Conservation (phyloP, 2,329 filamentous ascomycete species). For the Exophiala mesophila region DNA sequence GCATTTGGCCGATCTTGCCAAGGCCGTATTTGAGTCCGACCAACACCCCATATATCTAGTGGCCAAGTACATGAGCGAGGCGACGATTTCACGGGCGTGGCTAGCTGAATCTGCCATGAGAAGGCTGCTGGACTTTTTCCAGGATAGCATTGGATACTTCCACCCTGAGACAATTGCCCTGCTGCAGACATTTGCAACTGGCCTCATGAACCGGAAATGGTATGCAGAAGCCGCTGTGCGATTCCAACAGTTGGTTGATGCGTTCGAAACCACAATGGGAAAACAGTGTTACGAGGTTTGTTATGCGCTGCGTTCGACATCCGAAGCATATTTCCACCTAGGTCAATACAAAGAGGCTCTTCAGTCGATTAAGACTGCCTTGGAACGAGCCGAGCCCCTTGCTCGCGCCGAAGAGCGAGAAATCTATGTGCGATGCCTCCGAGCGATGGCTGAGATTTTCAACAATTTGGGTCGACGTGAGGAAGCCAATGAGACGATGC, state of each 20-base stretch:
- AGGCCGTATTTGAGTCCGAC: slow-evolving; percentile 21
- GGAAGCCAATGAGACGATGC: slow-evolving; percentile 25
- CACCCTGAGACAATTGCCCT: slow-evolving; percentile 26
- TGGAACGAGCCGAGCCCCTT: slow-evolving; percentile 21
- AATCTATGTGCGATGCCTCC: slow-evolving; percentile 26
- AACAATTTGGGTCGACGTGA: slow-evolving; percentile 20
- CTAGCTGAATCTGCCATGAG: slow-evolving; percentile 23
- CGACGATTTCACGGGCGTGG: slow-evolving; percentile 20
- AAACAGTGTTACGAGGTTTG: slow-evolving; percentile 25
- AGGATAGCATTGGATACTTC: slow-evolving; percentile 28
- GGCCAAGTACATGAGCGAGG: slow-evolving; percentile 19
- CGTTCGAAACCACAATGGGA: slow-evolving; percentile 23
- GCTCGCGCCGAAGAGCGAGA: slow-evolving; percentile 24
- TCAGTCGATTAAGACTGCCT: slow-evolving; percentile 22
- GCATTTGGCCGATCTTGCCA: slow-evolving; percentile 23
- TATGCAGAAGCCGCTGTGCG: slow-evolving; percentile 25
- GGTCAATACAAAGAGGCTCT: slow-evolving; percentile 21
- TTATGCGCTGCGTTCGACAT: slow-evolving; percentile 24
- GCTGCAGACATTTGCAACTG: slow-evolving; percentile 26
- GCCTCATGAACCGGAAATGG: slow-evolving; percentile 23
- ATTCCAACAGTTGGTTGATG: slow-evolving; percentile 26
- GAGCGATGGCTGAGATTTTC: slow-evolving; percentile 25
- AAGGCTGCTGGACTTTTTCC: slow-evolving; percentile 26
- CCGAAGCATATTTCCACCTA: slow-evolving; percentile 26
- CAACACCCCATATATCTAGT: slow-evolving; percentile 24